Conservation (phyloP, 768 basidiomycete species). For the Podaxis mareebaensis region DNA sequence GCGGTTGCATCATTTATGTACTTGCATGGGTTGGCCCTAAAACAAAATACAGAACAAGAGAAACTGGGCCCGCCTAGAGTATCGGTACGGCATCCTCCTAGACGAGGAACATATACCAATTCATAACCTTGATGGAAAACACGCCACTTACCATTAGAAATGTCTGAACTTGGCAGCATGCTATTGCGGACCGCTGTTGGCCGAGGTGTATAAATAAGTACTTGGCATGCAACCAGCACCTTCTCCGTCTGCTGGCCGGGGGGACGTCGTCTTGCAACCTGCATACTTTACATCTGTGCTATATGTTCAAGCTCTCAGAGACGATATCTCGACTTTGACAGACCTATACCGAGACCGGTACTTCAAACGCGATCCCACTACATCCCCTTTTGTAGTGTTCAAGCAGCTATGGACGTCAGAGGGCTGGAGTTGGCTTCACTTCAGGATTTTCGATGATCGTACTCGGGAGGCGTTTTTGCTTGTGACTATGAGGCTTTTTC, state of each 20-base stretch:
- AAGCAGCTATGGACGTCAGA: slow-evolving; percentile 64
- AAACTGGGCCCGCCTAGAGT: too few relatives aligned
- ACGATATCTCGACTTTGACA: slow-evolving; percentile 61
- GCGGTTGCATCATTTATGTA: too few relatives aligned
- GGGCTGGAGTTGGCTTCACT: slow-evolving; percentile 78
- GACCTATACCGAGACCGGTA: slow-evolving; percentile 54
- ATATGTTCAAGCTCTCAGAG: slow-evolving; percentile 63
- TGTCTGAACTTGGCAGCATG: not conserved
- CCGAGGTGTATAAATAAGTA: slow-evolving; percentile 1
- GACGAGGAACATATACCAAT: not conserved
- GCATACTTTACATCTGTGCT: slow-evolving; percentile 78
- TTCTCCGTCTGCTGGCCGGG: slow-evolving; percentile 51
- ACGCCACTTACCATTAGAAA: not conserved
- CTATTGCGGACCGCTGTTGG: not conserved
- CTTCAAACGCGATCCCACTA: slow-evolving; percentile 26
- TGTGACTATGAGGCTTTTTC: slow-evolving; percentile 61
- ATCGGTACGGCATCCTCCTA: not conserved
- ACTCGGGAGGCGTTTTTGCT: slow-evolving; percentile 64
- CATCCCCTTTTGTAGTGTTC: slow-evolving; percentile 66
- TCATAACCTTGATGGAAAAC: not conserved
- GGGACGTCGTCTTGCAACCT: slow-evolving; percentile 64
- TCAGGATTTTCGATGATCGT: slow-evolving; percentile 70
- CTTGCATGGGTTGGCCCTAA: too few relatives aligned
- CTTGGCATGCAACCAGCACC: slow-evolving; percentile 47
- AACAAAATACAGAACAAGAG: too few relatives aligned